These are phyloP conservation scores for Cucumis cinereus DNA, from an alignment of 306 rosid species.

Conservation along the genomic window DNA sequence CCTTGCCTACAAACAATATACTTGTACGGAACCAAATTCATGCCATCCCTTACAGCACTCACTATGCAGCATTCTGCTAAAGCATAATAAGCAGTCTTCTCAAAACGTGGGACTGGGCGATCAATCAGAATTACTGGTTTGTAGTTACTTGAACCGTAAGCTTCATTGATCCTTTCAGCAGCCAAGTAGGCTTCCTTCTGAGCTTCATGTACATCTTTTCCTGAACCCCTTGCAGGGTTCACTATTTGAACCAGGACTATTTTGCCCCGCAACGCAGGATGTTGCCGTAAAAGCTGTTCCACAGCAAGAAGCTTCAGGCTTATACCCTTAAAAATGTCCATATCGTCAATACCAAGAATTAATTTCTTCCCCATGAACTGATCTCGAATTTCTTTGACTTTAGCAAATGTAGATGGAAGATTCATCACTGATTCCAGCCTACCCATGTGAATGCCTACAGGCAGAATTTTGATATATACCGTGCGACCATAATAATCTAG, in stretches of 20 bases:
- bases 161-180: conserved; percentile 14
- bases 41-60: conserved; percentile 17
- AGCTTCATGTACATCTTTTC: conserved; percentile 12
- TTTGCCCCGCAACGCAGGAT: conserved; percentile 9
- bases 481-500: conserved; percentile 16
- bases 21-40: conserved; percentile 19
- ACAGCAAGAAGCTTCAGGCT: conserved; percentile 16
- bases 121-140: conserved; percentile 12
- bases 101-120: conserved; percentile 15
- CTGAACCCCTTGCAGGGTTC: conserved; percentile 17
- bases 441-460: conserved; percentile 18
- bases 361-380: conserved; percentile 16
- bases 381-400: conserved; percentile 13
- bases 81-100: conserved; percentile 18
- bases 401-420: conserved; percentile 11
- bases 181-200: conserved; percentile 11
- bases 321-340: conserved; percentile 17
- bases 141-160: conserved; percentile 14
- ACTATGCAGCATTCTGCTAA: conserved; percentile 17
- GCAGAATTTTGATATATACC: conserved; percentile 13
- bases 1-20: conserved; percentile 17
- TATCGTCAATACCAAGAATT: conserved; percentile 16
- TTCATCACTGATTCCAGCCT: conserved; percentile 16
- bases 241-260: conserved; percentile 16
- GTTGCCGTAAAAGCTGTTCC: conserved; percentile 15